Evolutionary conservation across 2,329 filamentous ascomycete genomes (phyloP).

Genomic region (Pseudocercospora crystallina): DNA sequence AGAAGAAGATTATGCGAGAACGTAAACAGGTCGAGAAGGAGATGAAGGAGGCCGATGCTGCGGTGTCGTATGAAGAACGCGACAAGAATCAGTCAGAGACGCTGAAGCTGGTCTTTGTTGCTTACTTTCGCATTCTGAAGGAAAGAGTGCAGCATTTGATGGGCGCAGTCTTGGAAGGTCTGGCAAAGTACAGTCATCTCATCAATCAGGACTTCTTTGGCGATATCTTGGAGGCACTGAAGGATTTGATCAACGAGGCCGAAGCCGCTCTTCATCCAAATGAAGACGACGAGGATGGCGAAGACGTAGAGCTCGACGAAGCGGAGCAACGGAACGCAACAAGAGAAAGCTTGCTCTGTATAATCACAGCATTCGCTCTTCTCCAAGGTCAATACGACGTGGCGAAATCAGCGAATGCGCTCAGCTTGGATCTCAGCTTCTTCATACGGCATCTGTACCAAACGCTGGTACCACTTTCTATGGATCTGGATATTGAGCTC

Average conservation of each 20-base stretch:
- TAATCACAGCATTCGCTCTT: constrained; percentile 93
- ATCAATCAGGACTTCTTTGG: constrained; percentile 99
- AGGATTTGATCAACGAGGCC: constrained; percentile 82
- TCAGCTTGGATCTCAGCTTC: constrained; percentile 90
- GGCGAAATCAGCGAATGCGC: constrained; percentile 73
- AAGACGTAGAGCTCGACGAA: constrained; percentile 45
- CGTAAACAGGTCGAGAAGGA: constrained; percentile 87
- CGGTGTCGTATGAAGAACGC: constrained; percentile 86
- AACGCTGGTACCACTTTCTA: constrained; percentile 72
- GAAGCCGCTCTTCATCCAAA: constrained; percentile 46
- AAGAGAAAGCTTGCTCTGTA: constrained; percentile 87
- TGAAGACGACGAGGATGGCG: constrained; percentile 47
- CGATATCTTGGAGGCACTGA: constrained; percentile 88
- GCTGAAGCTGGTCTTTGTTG: constrained; percentile 90
- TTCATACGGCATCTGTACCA: constrained; percentile 94
- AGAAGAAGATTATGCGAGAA: constrained; percentile 80
- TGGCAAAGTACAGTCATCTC: constrained; percentile 90
- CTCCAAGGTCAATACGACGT: constrained; percentile 85
- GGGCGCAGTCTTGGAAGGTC: constrained; percentile 93
- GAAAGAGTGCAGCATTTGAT: constrained; percentile 77
- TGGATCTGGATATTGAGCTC: constrained; percentile 84
- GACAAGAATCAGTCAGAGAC: constrained; percentile 95
- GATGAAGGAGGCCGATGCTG: constrained; percentile 86
- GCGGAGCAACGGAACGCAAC: constrained; percentile 66
- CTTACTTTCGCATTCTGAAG: constrained; percentile 94